Conservation (phyloP, 2,329 filamentous ascomycete species). For the Immersiporthe knoxdaviesiana region DNA sequence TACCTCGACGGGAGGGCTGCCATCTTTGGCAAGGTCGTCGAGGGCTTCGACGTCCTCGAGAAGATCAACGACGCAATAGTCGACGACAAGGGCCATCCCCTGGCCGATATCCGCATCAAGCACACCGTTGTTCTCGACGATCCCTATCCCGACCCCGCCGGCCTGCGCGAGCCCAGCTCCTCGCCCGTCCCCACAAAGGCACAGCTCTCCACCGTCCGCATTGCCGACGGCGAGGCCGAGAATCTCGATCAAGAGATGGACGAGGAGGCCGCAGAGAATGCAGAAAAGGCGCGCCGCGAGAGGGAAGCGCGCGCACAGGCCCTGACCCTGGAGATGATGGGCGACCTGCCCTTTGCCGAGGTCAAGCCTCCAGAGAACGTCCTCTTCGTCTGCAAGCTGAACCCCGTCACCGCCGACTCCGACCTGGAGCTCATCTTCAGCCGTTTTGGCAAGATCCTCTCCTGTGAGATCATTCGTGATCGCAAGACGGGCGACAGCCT, state of each 20-base stretch:
- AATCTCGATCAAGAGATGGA: slow-evolving; percentile 70
- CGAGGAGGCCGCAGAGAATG: slow-evolving; percentile 71
- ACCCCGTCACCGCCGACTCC: slow-evolving; percentile 92
- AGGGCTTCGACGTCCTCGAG: slow-evolving; percentile 91
- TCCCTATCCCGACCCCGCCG: slow-evolving; percentile 81
- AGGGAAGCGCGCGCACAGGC: slow-evolving; percentile 92
- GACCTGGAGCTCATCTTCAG: slow-evolving; percentile 96
- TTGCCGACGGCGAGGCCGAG: slow-evolving; percentile 80
- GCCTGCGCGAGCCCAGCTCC: slow-evolving; percentile 73
- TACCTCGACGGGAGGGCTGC: slow-evolving; percentile 92
- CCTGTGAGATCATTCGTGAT: slow-evolving; percentile 94
- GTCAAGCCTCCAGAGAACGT: slow-evolving; percentile 97
- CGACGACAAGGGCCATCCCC: slow-evolving; percentile 81
- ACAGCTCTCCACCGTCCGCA: slow-evolving; percentile 88
- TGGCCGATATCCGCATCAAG: slow-evolving; percentile 93
- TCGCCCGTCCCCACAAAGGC: slow-evolving; percentile 82
- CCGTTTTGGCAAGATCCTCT: slow-evolving; percentile 92
- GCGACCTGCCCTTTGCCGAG: slow-evolving; percentile 94
- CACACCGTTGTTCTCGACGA: slow-evolving; percentile 93
- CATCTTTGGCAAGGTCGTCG: slow-evolving; percentile 92
- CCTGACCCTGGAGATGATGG: slow-evolving; percentile 95
- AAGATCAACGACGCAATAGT: slow-evolving; percentile 91
- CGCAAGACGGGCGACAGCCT: slow-evolving; percentile 91
- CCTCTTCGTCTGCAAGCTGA: slow-evolving; percentile 97
- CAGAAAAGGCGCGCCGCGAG: slow-evolving; percentile 80